Evolutionary conservation across 2,329 filamentous ascomycete genomes (phyloP).

Genomic region (Nigrograna mackinnonii): DNA sequence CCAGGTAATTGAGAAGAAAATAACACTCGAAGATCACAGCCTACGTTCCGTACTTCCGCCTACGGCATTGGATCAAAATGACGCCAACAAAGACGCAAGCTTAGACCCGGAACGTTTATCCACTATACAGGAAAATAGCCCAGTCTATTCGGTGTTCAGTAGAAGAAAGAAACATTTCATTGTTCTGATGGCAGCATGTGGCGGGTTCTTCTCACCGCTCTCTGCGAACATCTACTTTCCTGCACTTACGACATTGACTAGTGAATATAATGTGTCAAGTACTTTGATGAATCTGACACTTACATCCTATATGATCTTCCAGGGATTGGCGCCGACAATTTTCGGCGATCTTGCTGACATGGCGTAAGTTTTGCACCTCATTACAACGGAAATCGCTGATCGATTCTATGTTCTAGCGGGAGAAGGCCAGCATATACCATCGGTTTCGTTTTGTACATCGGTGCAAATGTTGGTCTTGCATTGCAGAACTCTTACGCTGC

Average conservation of each 20-base stretch:
- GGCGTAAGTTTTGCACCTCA: constrained; percentile 5
- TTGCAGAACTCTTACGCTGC: constrained; percentile 43
- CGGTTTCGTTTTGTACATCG: constrained; percentile 48
- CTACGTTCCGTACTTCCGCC: no score
- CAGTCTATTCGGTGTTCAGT: constrained; percentile 22
- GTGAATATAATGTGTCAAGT: constrained; percentile 43
- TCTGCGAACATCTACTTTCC: constrained; percentile 53
- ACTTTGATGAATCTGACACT: constrained; percentile 47
- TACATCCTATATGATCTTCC: constrained; percentile 50
- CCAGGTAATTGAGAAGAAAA: no score
- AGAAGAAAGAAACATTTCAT: constrained; percentile 17
- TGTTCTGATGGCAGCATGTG: constrained; percentile 12
- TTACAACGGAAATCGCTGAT: neutral
- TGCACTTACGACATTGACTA: constrained; percentile 44
- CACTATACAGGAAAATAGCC: constrained; percentile 10
- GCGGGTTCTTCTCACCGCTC: constrained; percentile 39
- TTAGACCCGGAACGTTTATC: constrained; percentile 20
- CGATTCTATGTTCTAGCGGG: constrained; percentile 24
- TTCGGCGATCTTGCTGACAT: constrained; percentile 47
- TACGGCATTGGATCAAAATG: no score
- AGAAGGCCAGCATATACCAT: constrained; percentile 53
- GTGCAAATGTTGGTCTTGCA: constrained; percentile 48
- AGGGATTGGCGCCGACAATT: constrained; percentile 48
- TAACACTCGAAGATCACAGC: no score
- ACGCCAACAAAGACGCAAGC: no score